Evolutionary conservation across 108 stramenopile species (phyloP).

Genomic region (Nannochloropsis gaditana): DNA sequence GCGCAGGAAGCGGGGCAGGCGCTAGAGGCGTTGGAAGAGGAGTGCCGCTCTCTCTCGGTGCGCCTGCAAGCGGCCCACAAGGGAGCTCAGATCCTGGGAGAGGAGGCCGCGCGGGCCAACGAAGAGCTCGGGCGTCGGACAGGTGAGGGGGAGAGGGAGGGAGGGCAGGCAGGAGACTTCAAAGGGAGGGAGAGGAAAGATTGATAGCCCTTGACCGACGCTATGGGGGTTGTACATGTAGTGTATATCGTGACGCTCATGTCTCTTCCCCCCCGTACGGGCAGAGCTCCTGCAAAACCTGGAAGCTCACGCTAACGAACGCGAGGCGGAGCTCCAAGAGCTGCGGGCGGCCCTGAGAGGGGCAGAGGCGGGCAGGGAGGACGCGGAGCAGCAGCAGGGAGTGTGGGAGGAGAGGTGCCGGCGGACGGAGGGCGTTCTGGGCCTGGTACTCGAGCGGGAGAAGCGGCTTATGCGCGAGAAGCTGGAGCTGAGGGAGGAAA

Average conservation of each 20-base stretch:
- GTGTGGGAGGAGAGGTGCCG: slow-evolving; percentile 1
- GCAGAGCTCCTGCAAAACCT: not conserved
- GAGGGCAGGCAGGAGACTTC: not conserved
- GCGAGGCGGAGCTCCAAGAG: not conserved
- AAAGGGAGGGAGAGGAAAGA: not conserved
- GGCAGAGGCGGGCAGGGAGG: not conserved
- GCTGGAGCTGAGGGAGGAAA: not conserved
- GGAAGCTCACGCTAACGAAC: not conserved
- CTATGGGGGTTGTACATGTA: not conserved
- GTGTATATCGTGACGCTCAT: not conserved
- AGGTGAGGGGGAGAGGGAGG: not conserved
- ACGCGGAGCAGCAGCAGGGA: not conserved
- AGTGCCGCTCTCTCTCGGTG: not conserved
- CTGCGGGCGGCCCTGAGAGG: not conserved
- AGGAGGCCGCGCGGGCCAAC: not conserved
- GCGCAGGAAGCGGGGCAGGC: not conserved
- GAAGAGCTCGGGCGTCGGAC: not conserved
- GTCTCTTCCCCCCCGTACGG: not conserved
- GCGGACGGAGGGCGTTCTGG: not conserved
- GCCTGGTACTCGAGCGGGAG: not conserved
- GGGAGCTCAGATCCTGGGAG: not conserved
- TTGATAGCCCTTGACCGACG: too few relatives aligned
- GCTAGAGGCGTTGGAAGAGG: not conserved
- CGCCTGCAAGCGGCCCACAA: not conserved
- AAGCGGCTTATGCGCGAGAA: not conserved